A percentile compares a stretch with the other conserved stretches of the same genome.
phyloP scores from a whole-genome alignment of 495 filamentous ascomycete genomes.

The Penicillium desertorum region DNA sequence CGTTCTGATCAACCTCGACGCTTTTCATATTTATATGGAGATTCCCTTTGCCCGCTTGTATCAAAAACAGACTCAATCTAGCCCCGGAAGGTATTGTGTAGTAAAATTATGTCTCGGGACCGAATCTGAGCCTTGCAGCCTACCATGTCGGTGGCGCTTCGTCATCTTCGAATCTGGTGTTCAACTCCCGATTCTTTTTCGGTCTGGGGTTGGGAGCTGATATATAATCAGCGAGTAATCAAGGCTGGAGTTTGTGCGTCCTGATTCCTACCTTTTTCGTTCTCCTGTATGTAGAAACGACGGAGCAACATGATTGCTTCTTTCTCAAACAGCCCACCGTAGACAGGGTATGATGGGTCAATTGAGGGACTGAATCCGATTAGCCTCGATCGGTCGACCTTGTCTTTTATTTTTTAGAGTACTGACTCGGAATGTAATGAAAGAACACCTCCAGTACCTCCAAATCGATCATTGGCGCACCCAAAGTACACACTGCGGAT shows the following conservation, averaged over 20 bases:
- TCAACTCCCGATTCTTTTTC: slow-evolving; percentile 53
- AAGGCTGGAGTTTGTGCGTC: background rate
- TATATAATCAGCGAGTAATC: slow-evolving; percentile 12
- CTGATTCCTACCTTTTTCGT: slow-evolving; percentile 66
- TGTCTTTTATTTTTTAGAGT: background rate
- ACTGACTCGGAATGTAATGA: slow-evolving; percentile 73
- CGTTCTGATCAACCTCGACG: slow-evolving; percentile 9
- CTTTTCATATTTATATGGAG: background rate
- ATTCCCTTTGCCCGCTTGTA: background rate
- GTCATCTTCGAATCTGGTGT: slow-evolving; percentile 38
- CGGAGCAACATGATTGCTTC: slow-evolving; percentile 88
- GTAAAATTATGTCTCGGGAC: background rate
- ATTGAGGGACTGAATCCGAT: slow-evolving; percentile 48
- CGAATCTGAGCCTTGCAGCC: background rate
- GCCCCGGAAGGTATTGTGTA: background rate
- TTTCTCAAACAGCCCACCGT: slow-evolving; percentile 79
- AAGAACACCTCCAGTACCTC: slow-evolving; percentile 90
- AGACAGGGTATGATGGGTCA: slow-evolving; percentile 71
- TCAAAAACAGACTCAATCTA: background rate
- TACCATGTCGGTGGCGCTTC: slow-evolving; percentile 1
- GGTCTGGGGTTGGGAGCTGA: slow-evolving; percentile 62
- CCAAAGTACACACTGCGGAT: slow-evolving; percentile 88
- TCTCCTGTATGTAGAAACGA: slow-evolving; percentile 96
- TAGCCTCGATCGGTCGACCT: slow-evolving; percentile 11
- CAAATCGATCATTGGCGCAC: slow-evolving; percentile 94